Conservation (phyloP, 257 asterid genomes). For the Solanum corneliomulleri region DNA sequence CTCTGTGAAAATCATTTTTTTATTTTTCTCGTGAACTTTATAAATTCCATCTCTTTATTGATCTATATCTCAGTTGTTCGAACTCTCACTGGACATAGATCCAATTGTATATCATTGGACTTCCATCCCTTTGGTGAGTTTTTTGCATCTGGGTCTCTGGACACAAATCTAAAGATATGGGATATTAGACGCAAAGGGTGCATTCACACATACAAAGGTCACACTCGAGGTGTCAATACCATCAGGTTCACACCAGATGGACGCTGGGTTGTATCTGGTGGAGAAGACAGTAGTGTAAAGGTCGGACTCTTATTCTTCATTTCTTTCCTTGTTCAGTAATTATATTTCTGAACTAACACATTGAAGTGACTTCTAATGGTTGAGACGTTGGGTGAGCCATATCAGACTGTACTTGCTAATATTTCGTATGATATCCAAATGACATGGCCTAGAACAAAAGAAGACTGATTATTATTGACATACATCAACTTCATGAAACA, state of each 20-base stretch:
- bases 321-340: background rate
- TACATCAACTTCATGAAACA: background rate
- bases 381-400: background rate
- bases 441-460: background rate
- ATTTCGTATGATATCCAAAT: background rate
- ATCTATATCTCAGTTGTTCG: conserved; percentile 53
- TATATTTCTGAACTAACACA: background rate
- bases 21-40: background rate
- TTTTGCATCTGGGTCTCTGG: conserved; percentile 98
- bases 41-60: background rate
- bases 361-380: background rate
- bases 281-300: conserved; percentile 98
- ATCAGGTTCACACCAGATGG: conserved; percentile 99
- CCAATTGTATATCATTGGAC: conserved; percentile 94
- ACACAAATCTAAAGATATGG: conserved; percentile 97
- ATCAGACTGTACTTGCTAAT: background rate
- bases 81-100: conserved; percentile 95
- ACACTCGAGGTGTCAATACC: conserved; percentile 85
- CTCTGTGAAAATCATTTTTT: background rate
- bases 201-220: conserved; percentile 97
- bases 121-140: conserved; percentile 98
- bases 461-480: background rate
- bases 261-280: conserved; percentile 98
- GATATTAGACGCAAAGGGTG: conserved; percentile 95
- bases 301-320: conserved; percentile 22